Conservation (phyloP, 2,329 filamentous ascomycete genomes). For the Aaosphaeria pasadenensis region DNA sequence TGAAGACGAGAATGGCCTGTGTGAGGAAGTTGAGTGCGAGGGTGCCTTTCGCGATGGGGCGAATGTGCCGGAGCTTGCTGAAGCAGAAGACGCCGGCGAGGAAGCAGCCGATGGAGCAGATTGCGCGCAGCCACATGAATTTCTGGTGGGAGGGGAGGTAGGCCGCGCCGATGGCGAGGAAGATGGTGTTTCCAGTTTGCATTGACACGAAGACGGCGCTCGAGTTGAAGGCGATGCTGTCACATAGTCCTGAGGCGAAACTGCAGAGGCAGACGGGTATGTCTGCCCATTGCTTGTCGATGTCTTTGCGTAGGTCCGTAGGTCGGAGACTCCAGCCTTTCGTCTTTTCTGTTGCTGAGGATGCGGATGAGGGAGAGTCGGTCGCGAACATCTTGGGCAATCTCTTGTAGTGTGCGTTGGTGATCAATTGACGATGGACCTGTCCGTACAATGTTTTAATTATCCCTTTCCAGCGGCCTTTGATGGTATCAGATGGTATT, state of each 20-base stretch:
- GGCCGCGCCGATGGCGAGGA: slow-evolving; percentile 59
- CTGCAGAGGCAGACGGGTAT: slow-evolving; percentile 42
- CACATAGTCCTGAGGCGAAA: slow-evolving; percentile 47
- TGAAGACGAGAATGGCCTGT: slow-evolving; percentile 51
- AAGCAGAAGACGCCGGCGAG: slow-evolving; percentile 43
- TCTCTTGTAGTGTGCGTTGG: too few relatives aligned
- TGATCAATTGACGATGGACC: too few relatives aligned
- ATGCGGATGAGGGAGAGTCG: background rate
- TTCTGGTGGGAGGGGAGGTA: slow-evolving; percentile 48
- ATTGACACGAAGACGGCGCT: slow-evolving; percentile 52
- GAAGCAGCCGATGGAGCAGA: slow-evolving; percentile 49
- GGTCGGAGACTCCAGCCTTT: background rate
- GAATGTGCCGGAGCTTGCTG: slow-evolving; percentile 35
- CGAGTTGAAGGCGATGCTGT: slow-evolving; percentile 48
- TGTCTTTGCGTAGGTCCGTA: background rate
- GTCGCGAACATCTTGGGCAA: too few relatives aligned
- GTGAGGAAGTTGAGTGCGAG: slow-evolving; percentile 52
- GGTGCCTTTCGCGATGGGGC: slow-evolving; percentile 1
- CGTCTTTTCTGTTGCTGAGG: background rate
- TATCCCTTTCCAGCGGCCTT: too few relatives aligned
- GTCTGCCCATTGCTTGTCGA: slow-evolving; percentile 13
- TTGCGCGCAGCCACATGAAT: slow-evolving; percentile 20
- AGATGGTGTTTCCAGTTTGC: slow-evolving; percentile 62
- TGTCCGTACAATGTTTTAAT: too few relatives aligned
- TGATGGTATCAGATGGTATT: too few relatives aligned